These are phyloP conservation scores for Solanum ahanhuiri DNA, from an alignment of 257 asterid species.

Conservation along the genomic window DNA sequence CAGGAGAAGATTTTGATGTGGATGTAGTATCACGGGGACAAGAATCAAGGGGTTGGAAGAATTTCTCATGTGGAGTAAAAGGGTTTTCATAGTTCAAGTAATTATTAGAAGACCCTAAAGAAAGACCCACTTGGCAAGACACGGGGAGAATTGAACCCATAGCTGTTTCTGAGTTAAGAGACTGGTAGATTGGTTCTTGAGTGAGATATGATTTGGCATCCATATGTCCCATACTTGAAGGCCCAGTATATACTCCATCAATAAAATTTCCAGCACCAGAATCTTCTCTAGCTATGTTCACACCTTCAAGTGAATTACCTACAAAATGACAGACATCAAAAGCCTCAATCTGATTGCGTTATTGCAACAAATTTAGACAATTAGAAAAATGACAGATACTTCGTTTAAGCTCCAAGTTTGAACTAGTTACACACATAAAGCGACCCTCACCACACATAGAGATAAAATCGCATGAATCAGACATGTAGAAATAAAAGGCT, in stretches of 20 bases:
- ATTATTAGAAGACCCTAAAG: conserved; percentile 15
- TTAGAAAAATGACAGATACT: background rate
- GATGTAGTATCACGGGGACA: conserved; percentile 30
- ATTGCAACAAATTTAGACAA: background rate
- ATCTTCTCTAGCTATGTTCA: conserved; percentile 23
- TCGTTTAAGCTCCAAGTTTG: background rate
- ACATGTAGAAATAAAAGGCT: background rate
- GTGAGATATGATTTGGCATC: conserved; percentile 28
- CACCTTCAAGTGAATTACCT: conserved; percentile 19
- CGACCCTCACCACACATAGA: background rate
- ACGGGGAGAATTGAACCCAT: conserved; percentile 19
- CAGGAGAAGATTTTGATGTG: conserved; percentile 38
- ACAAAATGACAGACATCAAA: conserved; percentile 16
- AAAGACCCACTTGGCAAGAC: conserved; percentile 16
- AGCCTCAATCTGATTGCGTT: background rate
- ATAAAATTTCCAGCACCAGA: conserved; percentile 22
- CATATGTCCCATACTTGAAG: conserved; percentile 12
- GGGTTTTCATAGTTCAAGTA: conserved; percentile 19
- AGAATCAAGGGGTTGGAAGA: conserved; percentile 18
- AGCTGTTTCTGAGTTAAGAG: conserved; percentile 20
- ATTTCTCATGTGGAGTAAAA: conserved; percentile 22
- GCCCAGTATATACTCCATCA: conserved; percentile 23
- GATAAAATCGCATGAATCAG: background rate
- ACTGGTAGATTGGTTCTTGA: conserved; percentile 26
- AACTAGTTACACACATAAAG: background rate